Evolutionary conservation across 2,329 filamentous ascomycete genomes (phyloP), one percentile per base, ranked within the genome.

Genomic region (Aspergillus sp.): DNA sequence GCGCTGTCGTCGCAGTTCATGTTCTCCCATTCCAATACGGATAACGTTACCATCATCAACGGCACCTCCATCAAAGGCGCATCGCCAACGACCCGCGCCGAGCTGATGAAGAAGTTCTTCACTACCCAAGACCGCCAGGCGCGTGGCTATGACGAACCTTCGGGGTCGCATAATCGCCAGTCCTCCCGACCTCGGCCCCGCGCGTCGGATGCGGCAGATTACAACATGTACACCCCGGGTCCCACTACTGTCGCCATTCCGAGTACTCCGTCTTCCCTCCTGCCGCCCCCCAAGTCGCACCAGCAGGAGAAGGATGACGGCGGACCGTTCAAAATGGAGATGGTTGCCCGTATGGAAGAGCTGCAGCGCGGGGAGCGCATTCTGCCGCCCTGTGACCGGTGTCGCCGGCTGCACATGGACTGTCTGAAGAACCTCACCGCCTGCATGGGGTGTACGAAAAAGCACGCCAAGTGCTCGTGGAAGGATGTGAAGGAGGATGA

Each of bases 381-480:
- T 45, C 72, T 84, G n/a, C 91, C 91, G 9, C 89, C 90, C 0
- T 96, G 91, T 66, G 91, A 96, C 67, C 81, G 90, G 34, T 96
- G 91, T 67, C 81, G 91, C 42, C 81, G 91, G 25, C 77, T 95
- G 14, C 86, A 88, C 58, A 89, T 91, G 74, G 84, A 90, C 53
- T 96, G 91, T 57, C 77, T 92, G 45, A 95, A 95, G 72, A 89
- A 96, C 57, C 77, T 94, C 36, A 95, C 90, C 0, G 89, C 90
- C 7, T 96, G 91, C 65, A 84, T 88, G 70, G 90, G 89, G 19
- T 96, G 91, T 70, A 95, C 91, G 0, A 92, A 89, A 69, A 95
- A 95, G 68, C 91, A 96, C 67, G 89, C 89, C 17, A 92, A 91
- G 64, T 96, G 91, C 69, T 86, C 85, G 13, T 96, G 91, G 91